These are phyloP conservation scores for Geoglossum cookeanum DNA, from an alignment of 2,329 filamentous ascomycete species.

Conservation along the genomic window DNA sequence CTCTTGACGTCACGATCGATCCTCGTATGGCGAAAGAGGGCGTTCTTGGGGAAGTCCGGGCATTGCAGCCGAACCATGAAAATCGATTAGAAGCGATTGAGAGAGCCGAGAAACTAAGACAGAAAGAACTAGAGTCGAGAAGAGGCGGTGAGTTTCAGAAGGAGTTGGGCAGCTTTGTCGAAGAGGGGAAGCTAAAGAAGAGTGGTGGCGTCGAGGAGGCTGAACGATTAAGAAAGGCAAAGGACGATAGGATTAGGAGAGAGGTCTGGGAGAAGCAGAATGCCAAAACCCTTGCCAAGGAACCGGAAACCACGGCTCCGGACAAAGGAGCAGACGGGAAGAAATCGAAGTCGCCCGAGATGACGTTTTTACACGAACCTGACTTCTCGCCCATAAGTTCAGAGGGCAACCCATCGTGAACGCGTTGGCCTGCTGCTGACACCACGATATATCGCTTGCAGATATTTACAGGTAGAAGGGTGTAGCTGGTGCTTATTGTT, in stretches of 20 bases:
- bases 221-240: conserved; percentile 62
- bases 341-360: neutral
- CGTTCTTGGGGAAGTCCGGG: conserved; percentile 80
- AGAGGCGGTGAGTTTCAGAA: conserved; percentile 60
- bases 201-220: conserved; percentile 88
- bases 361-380: neutral
- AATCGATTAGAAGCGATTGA: conserved; percentile 87
- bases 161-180: conserved; percentile 69
- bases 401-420: neutral
- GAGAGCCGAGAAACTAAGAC: conserved; percentile 78
- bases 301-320: neutral
- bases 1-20: conserved; percentile 33
- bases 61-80: conserved; percentile 86
- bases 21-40: conserved; percentile 74
- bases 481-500: too few species aligned
- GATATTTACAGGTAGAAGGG: too few species aligned
- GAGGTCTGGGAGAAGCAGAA: conserved; percentile 45
- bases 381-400: neutral
- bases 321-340: neutral
- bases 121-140: conserved; percentile 69
- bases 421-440: neutral
- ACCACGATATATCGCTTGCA: too few species aligned
- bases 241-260: conserved; percentile 68
- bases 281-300: conserved; percentile 12
- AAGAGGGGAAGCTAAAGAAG: conserved; percentile 86